Base-by-base conservation (phyloP, 148 eudicot species). In the Fagopyrum tataricum region DNA sequence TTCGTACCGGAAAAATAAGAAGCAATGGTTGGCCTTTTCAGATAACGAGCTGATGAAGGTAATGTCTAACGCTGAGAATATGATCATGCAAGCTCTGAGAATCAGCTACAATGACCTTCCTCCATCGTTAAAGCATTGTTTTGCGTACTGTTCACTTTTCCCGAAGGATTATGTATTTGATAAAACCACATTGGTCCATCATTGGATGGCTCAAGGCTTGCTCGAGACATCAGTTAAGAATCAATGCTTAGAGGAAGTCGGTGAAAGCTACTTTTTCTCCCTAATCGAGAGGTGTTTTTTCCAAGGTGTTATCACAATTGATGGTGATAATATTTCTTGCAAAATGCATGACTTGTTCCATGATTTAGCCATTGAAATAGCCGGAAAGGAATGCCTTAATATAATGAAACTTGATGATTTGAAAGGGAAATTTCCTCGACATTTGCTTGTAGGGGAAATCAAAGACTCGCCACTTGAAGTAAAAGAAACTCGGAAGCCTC, bases 81-180 rank as follows among this genome's bases (percentile, higher is more conserved):
- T 71, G 24, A 78, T 87, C 14, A n/a, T 74, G 46, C 72, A 73
- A 15, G 14, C 80, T 12, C 56, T 87, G 62, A 81, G 64, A 43
- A 53, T 84, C 44, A 84, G 78, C 76, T 85, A 85, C 67, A 40
- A 78, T 21, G 42, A 82, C 49, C 77, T 77, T 26, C 24, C 55
- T 0, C 11, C 66, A 4, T 41, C 17, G 3, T 46, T 79, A 3
- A 69, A 72, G 40, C 59, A 66, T 56, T 76, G 82, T 59, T 67
- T 80, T 21, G 18, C 5, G 12, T 80, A 47, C 76, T 80, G 66
- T 39, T 70, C 76, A 3, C 14, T 76, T 17, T 80, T 76, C 58
- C 79, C 76, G 2, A 76, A 49, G 39, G 71, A 70, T 44, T 58
- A 44, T 46, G 53, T 41, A 40, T 76, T 80, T 7, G 49, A 67